Evolutionary conservation across 192 early-diverging fungal genomes (phyloP).

Genomic region (Umbelopsis vinacea): DNA sequence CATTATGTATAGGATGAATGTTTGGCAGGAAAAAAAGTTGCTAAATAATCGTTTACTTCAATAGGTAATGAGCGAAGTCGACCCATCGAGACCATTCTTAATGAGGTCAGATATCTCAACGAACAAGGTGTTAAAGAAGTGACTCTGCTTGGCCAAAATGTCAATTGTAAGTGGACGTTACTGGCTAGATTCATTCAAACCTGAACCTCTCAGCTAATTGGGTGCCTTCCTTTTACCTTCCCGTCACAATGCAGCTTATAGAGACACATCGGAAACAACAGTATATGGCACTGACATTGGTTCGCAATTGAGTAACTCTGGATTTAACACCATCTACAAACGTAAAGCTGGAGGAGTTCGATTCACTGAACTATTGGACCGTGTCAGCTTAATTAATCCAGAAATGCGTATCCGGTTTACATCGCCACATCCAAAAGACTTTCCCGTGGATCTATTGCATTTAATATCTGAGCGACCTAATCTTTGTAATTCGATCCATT

Average conservation of each 20-base stretch:
- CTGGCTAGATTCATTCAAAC: too few relatives aligned
- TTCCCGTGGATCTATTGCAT: conserved; percentile 72
- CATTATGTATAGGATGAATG: background rate
- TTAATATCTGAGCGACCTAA: conserved; percentile 71
- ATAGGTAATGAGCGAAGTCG: conserved; percentile 67
- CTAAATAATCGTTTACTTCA: too few relatives aligned
- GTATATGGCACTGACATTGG: conserved; percentile 48
- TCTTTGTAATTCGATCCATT: conserved; percentile 73
- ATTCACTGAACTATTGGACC: conserved; percentile 74
- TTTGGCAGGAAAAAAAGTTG: too few relatives aligned
- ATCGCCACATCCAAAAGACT: conserved; percentile 83
- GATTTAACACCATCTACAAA: conserved; percentile 80
- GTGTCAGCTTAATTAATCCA: conserved; percentile 67
- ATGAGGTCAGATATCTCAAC: conserved; percentile 65
- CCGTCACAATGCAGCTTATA: conserved; percentile 47
- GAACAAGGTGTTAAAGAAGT: conserved; percentile 70
- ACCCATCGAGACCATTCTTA: conserved; percentile 69
- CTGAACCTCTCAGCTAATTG: too few relatives aligned
- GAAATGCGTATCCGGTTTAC: conserved; percentile 82
- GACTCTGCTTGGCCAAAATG: conserved; percentile 79
- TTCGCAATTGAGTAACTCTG: conserved; percentile 51
- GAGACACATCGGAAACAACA: conserved; percentile 66
- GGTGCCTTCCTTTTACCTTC: background rate
- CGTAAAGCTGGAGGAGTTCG: conserved; percentile 73
- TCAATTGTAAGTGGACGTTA: conserved; percentile 55